A percentile compares a stretch with the other conserved stretches of the same genome.
Conservation (phyloP, 331 rosid genomes). For the Dryas integrifolia region DNA sequence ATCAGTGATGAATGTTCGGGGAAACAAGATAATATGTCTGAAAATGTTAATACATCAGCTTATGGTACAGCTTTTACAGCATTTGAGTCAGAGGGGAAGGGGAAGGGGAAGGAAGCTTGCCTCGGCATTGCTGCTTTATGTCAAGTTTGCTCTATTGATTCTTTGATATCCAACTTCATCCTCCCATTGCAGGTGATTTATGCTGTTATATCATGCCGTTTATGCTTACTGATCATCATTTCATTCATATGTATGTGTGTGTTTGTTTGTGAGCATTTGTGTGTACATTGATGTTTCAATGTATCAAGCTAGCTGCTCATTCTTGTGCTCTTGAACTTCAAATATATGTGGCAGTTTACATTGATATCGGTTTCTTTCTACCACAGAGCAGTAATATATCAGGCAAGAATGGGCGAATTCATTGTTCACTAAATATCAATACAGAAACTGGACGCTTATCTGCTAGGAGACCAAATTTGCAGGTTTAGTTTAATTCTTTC, state of each 20-base stretch:
- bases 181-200: slow-evolving; percentile 87
- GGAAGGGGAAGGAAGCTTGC: slow-evolving; percentile 90
- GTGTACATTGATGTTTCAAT: neutral
- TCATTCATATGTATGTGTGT: neutral
- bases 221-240: slow-evolving; percentile 7
- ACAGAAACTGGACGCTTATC: slow-evolving; percentile 93
- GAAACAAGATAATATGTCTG: slow-evolving; percentile 19
- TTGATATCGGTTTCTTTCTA: slow-evolving; percentile 24
- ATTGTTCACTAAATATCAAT: slow-evolving; percentile 91
- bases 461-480: slow-evolving; percentile 94
- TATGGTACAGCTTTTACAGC: slow-evolving; percentile 74
- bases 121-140: slow-evolving; percentile 96
- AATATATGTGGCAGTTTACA: slow-evolving; percentile 3
- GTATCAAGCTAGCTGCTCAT: slow-evolving; percentile 2
- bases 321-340: neutral
- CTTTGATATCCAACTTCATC: slow-evolving; percentile 90
- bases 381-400: slow-evolving; percentile 80
- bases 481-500: slow-evolving; percentile 47
- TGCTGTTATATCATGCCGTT: slow-evolving; percentile 2
- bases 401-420: slow-evolving; percentile 76
- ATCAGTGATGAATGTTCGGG: slow-evolving; percentile 32
- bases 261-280: neutral
- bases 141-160: slow-evolving; percentile 87
- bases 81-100: slow-evolving; percentile 55
- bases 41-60: slow-evolving; percentile 42